A percentile compares a stretch with the other conserved stretches of the same genome.
Evolutionary conservation across 169 alveolate species (phyloP).

Genomic region (Plasmodium vinckei): DNA sequence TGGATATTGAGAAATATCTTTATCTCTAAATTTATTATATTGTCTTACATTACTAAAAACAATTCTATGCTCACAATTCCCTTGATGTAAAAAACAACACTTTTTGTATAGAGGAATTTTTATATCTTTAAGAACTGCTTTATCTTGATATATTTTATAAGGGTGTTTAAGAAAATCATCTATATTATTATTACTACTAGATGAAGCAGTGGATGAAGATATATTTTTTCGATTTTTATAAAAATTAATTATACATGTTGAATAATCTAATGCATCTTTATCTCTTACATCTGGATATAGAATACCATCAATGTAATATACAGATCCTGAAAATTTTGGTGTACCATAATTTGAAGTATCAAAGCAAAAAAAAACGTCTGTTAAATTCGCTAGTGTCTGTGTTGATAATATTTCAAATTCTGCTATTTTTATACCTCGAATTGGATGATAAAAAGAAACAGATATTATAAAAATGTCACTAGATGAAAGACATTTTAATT

Average conservation of each 20-base stretch:
- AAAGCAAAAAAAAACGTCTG: constrained; percentile 85
- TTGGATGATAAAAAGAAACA: constrained; percentile 86
- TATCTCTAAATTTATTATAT: constrained; percentile 48
- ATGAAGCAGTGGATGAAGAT: no score
- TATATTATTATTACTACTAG: no score
- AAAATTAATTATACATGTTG: constrained; percentile 44
- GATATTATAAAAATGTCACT: constrained; percentile 65
- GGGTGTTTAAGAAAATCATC: constrained; percentile 78
- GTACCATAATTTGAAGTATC: constrained; percentile 79
- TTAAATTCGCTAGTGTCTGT: constrained; percentile 85
- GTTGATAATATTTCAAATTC: constrained; percentile 86
- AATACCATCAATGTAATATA: constrained; percentile 87
- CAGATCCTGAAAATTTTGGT: constrained; percentile 82
- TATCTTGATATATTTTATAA: constrained; percentile 78
- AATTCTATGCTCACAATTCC: constrained; percentile 90
- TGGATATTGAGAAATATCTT: constrained; percentile 84
- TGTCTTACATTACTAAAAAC: constrained; percentile 83
- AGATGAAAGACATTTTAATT: background rate
- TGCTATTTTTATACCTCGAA: constrained; percentile 87
- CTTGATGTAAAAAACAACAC: constrained; percentile 88
- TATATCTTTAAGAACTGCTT: constrained; percentile 80
- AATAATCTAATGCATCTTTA: constrained; percentile 78
- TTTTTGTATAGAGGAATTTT: constrained; percentile 83
- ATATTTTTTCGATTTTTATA: constrained; percentile 22
- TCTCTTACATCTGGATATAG: constrained; percentile 85